Evolutionary conservation across 1,284 basidiomycete genomes (phyloP).

Genomic region (Neonothopanus nambi): DNA sequence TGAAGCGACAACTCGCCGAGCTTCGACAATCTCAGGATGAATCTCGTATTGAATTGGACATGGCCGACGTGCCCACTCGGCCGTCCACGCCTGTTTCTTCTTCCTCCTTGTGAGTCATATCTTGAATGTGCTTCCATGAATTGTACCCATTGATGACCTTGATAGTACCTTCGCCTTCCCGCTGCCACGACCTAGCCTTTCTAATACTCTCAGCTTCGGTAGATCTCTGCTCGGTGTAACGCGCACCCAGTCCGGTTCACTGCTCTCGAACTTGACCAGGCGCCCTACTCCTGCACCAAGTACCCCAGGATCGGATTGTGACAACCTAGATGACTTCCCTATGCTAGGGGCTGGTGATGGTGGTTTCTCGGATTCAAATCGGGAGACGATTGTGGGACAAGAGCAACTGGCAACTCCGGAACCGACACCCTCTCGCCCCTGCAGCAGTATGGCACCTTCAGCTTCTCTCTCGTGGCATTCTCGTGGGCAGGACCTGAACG

Average conservation of each 20-base stretch:
- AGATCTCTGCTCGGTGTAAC: slow-evolving; percentile 24
- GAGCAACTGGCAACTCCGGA: neutral
- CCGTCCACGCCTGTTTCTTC: neutral
- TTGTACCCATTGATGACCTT: neutral
- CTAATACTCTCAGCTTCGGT: neutral
- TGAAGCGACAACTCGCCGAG: neutral
- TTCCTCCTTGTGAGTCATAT: neutral
- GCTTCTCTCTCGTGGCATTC: neutral
- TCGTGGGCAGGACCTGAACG: too few relatives aligned
- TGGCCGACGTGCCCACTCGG: neutral
- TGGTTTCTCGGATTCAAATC: neutral
- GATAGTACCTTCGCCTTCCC: neutral
- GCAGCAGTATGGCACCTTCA: neutral
- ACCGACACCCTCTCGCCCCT: neutral
- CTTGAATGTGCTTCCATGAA: neutral
- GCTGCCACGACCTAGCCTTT: neutral
- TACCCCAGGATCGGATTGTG: slow-evolving; percentile 26
- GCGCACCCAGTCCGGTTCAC: slow-evolving; percentile 48
- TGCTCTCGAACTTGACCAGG: slow-evolving; percentile 46
- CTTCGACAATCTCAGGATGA: neutral
- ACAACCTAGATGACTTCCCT: neutral
- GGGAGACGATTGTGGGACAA: neutral
- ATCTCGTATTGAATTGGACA: too few relatives aligned
- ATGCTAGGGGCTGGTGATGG: neutral
- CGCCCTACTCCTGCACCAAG: slow-evolving; percentile 49